Evolutionary conservation across 345 rosid species (phyloP), one percentile per base, ranked within the genome.

Genomic region (Microcos paniculata): DNA sequence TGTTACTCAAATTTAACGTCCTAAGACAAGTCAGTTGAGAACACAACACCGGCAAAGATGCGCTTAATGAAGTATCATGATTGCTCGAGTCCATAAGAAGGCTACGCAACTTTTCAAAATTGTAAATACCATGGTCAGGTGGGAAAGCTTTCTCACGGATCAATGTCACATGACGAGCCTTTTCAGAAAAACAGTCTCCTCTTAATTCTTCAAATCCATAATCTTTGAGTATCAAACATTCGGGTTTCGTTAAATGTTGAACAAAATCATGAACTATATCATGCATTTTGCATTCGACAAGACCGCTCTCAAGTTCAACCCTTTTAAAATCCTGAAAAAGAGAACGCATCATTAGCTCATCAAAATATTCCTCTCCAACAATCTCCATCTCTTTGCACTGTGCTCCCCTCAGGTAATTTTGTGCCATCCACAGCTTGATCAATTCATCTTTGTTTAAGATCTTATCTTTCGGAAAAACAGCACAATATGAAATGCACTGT

Each of bases 211-310:
- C 74, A 70, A 13, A 31, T n/a, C 30, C 61, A 52, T 55, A 1
- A 53, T 12, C 21, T 12, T 13, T 35, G 14, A 51, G 9, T 24
- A 15, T 33, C n/a, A 33, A 19, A 51, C 59, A 38, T 38, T 71
- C 74, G 1, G 28, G n/a, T 35, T 53, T 13, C n/a, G 3, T 55
- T 53, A 71, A 38, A 71, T 38, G 48, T 23, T 31, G 74, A 71
- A 40, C 30, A 52, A 71, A 71, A 55, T 71, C 74, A 71, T 52
- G 74, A n/a, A 71, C 31, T n/a, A 71, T 0, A 21, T 52, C 74
- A 33, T 71, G 74, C 62, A 71, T 71, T 55, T 71, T 53, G 62
- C 26, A 71, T 71, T 51, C 58, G 8, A 11, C 3, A 55, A n/a
- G 11, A 15, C 18, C 62, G 16, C 31, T 38, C 7, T 33, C 62